These are phyloP conservation scores for Ogataea salicorniae DNA, from an alignment of 805 yeast species.

Conservation along the genomic window DNA sequence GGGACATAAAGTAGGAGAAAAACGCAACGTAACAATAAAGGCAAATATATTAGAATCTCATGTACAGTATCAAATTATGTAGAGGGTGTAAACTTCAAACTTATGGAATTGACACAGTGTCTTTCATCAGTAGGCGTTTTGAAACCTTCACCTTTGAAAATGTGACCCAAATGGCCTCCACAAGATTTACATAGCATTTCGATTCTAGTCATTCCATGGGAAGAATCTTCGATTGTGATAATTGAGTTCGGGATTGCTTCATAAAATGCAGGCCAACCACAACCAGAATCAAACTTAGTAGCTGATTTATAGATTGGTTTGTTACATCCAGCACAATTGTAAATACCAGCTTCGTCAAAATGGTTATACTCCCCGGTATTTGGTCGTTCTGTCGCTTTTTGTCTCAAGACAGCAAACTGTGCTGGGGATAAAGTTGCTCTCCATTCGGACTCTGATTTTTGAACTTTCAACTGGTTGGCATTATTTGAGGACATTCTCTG, in stretches of 20 bases:
- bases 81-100: slow-evolving; percentile 54
- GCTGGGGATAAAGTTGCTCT: slow-evolving; percentile 66
- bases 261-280: slow-evolving; percentile 99
- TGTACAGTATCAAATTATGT: not conserved
- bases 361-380: slow-evolving; percentile 55
- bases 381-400: slow-evolving; percentile 69
- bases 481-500: not conserved
- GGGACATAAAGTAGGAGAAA: too few species aligned
- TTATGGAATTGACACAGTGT: slow-evolving; percentile 89
- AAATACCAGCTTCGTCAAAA: slow-evolving; percentile 53
- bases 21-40: too few species aligned
- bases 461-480: slow-evolving; percentile 1
- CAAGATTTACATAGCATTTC: slow-evolving; percentile 88
- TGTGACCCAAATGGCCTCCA: slow-evolving; percentile 94
- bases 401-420: slow-evolving; percentile 74
- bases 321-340: slow-evolving; percentile 82
- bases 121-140: slow-evolving; percentile 81
- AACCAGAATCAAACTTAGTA: slow-evolving; percentile 82
- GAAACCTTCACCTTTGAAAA: slow-evolving; percentile 91
- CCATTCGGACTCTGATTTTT: slow-evolving; percentile 61
- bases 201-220: slow-evolving; percentile 75
- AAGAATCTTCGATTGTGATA: slow-evolving; percentile 49
- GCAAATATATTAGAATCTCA: too few species aligned
- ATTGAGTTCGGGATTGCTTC: slow-evolving; percentile 83
- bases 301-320: slow-evolving; percentile 72